Evolutionary conservation across 345 rosid species (phyloP).

Genomic region (Melastoma malabathricum): DNA sequence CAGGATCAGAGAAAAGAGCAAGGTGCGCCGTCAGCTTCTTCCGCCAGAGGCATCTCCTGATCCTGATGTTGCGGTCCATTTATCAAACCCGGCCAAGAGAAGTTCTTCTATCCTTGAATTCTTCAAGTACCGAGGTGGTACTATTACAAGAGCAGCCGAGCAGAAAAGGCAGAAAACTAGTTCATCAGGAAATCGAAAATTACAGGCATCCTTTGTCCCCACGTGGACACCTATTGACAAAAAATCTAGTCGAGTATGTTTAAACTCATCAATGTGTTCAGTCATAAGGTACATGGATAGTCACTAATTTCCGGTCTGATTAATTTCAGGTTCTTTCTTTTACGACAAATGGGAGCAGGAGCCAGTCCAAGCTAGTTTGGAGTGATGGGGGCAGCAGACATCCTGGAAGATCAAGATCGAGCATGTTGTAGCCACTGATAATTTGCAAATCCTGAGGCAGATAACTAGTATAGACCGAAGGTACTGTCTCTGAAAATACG

Average conservation of each 20-base stretch:
- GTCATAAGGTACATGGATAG: neutral
- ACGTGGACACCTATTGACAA: conserved; percentile 61
- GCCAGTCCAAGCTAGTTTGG: conserved; percentile 80
- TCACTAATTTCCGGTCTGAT: conserved; percentile 1
- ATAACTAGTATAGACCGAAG: too few species aligned
- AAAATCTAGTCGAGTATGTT: conserved; percentile 50
- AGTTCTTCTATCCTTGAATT: conserved; percentile 71
- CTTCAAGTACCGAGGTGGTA: conserved; percentile 64
- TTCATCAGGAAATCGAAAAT: conserved; percentile 21
- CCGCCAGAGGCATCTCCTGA: conserved; percentile 29
- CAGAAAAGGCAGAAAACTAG: conserved; percentile 48
- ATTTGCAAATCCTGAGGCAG: neutral
- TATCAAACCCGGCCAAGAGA: conserved; percentile 36
- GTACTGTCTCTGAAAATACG: too few species aligned
- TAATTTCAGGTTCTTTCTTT: conserved; percentile 52
- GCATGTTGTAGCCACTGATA: neutral
- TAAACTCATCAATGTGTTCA: conserved; percentile 1
- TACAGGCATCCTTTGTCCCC: conserved; percentile 23
- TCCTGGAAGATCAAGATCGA: conserved; percentile 3
- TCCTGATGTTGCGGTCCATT: conserved; percentile 19
- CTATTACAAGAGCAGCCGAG: conserved; percentile 20
- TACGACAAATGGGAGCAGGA: conserved; percentile 32
- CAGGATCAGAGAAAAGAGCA: conserved; percentile 67
- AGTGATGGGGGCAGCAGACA: conserved; percentile 20
- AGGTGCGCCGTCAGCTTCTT: conserved; percentile 43